A percentile compares a stretch with the other conserved stretches of the same genome.
phyloP scores from a whole-genome alignment of 1,284 basidiomycete genomes.

The Boletus holoroseus region DNA sequence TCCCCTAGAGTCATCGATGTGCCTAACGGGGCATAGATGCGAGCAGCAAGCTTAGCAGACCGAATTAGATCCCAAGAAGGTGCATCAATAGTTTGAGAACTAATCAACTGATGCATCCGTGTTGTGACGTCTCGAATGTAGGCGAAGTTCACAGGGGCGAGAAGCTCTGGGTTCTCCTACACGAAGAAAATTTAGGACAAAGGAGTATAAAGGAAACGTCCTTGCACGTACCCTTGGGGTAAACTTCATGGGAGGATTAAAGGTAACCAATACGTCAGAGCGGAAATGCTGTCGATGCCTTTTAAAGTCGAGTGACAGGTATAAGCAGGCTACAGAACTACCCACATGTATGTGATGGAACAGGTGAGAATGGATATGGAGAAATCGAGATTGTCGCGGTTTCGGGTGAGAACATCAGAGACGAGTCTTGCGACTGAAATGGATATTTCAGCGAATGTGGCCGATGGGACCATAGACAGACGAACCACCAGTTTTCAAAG shows the following conservation, averaged over 20 bases:
- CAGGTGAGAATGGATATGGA: slow-evolving; percentile 69
- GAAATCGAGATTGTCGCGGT: slow-evolving; percentile 62
- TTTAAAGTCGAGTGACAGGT: neutral
- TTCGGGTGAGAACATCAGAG: slow-evolving; percentile 70
- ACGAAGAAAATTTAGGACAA: neutral
- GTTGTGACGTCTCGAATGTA: slow-evolving; percentile 59
- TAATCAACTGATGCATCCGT: slow-evolving; percentile 61
- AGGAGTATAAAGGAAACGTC: neutral
- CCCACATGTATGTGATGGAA: slow-evolving; percentile 78
- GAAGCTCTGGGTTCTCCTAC: slow-evolving; percentile 64
- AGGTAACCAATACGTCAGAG: slow-evolving; percentile 80
- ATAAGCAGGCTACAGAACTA: neutral
- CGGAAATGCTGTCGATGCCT: slow-evolving; percentile 72
- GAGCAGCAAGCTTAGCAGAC: slow-evolving; percentile 66
- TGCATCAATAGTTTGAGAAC: slow-evolving; percentile 71
- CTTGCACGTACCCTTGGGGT: slow-evolving; percentile 47
- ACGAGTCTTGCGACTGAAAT: slow-evolving; percentile 68
- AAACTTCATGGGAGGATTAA: slow-evolving; percentile 68
- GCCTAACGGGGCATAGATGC: slow-evolving; percentile 79
- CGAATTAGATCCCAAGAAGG: slow-evolving; percentile 78
- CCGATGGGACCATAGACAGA: slow-evolving; percentile 1
- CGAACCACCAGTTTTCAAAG: slow-evolving; percentile 77
- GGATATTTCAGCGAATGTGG: slow-evolving; percentile 3
- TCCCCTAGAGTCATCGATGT: slow-evolving; percentile 78
- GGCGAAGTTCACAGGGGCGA: slow-evolving; percentile 60